Base-by-base conservation (phyloP, 257 asterid genomes). In the Apocynum venetum region DNA sequence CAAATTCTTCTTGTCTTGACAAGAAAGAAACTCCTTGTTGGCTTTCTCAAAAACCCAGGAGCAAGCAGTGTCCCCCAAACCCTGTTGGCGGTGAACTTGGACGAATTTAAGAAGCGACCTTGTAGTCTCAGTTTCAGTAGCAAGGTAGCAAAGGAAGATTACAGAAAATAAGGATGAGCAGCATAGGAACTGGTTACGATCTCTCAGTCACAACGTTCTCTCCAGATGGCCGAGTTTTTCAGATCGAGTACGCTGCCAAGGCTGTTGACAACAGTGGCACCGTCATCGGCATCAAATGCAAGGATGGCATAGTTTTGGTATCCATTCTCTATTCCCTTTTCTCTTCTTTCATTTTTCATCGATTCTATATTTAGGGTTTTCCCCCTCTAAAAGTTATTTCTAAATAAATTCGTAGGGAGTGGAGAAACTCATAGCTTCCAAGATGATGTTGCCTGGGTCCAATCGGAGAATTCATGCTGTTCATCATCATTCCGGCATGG, bases 261-360 rank as follows among this genome's bases (percentile, higher is more conserved):
- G 98, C 98, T 51, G 97, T 93, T 15, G 98, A 93, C 59, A 93
- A 92, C 78, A 91, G 97, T 78, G 98, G 98, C 61, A 93, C 98
- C 35, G 98, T 92, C 55, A 89, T 93, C 61, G 97, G 96, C 20
- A 90, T 93, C 87, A 87, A 85, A 86, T 93, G 98, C 96, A 93
- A 90, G 75, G 98, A 93, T 77, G 98, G 98, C 65, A 79, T 93
- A 69, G 96, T 93, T 48, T 81, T 93, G 98, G 98, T 91, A 25
- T 17, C 59, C 8, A 1, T 41, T 17, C 25, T 20, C 31, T 80
- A 12, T 64, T 49, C 10, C 15, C n/a, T 71, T 43, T 6, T 13
- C 43, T 38, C 13, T 64, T 66, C 7, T 14, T 77, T 69, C 47
- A 25, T 1, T 71, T 76, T 76, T 15, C 20, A 43, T 14, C 52